Evolutionary conservation across 441 rosid genomes (phyloP), one percentile per base, ranked within the genome.

Genomic region (Erysimum cheiri): DNA sequence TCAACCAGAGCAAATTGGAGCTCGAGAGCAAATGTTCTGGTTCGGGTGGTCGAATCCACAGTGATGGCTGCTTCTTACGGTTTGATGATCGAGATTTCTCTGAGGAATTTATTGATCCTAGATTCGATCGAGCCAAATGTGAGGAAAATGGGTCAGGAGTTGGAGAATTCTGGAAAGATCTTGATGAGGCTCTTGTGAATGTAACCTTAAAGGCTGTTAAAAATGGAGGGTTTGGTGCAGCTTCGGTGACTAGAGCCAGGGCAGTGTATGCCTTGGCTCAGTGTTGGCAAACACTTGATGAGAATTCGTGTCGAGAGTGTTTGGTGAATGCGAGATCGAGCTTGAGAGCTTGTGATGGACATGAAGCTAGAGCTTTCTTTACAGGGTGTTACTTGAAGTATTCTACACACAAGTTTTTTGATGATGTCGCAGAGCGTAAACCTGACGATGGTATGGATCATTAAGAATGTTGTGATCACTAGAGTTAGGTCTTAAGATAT

Each of bases 351-450:
- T 90, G 97, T 67, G 72, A 53, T 11, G 83, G 86, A 9, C 44
- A 58, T 14, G 87, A 81, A 40, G 97, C 89, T 26, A 79, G 73
- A 33, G 97, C 86, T 49, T 62, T 78, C 67, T 83, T 75, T 26
- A 67, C 94, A 22, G 94, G 97, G 13, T 90, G 94, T 54, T 83
- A 64, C 74, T 59, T 88, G 77, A 84, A 80, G 66, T 90, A 84
- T 77, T 88, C 97, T 5, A 81, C 78, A 0, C 71, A 66, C 6
- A 80, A 69, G 59, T 87, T 88, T 79, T 84, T 82, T 28, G 59
- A 67, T 6, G 49, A 35, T 47, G 48, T 0, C n/a, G 59, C 39
- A 3, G 56, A 64, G 46, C 7, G 0, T 41, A 29, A 40, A 9
- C 52, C 15, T 0, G 8, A 13, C 7, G 41, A 37, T 59, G 75